These are phyloP conservation scores for Rugonectria rugulosa DNA, from an alignment of 2,329 filamentous ascomycete species.

Conservation along the genomic window DNA sequence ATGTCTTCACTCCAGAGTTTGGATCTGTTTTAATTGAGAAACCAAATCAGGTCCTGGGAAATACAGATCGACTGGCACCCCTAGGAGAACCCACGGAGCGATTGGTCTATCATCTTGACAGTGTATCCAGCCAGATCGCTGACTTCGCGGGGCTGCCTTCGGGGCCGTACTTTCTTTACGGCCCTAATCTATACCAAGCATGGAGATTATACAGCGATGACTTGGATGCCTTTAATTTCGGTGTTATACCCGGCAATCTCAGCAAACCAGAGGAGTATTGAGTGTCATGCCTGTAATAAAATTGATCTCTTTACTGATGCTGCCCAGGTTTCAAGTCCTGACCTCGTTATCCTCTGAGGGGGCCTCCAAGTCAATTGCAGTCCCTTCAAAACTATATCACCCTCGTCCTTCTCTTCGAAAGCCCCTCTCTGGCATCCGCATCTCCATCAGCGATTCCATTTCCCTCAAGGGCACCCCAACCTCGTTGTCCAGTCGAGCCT, in stretches of 20 bases:
- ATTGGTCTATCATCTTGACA: slow-evolving; percentile 33
- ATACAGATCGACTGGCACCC: slow-evolving; percentile 12
- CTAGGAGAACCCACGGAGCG: neutral
- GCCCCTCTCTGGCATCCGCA: slow-evolving; percentile 48
- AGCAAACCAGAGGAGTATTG: slow-evolving; percentile 38
- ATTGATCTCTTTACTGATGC: slow-evolving; percentile 16
- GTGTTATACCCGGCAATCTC: slow-evolving; percentile 47
- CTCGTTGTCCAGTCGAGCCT: slow-evolving; percentile 65
- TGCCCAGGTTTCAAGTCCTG: slow-evolving; percentile 42
- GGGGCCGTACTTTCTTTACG: slow-evolving; percentile 51
- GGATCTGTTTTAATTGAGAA: slow-evolving; percentile 50
- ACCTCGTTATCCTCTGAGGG: slow-evolving; percentile 37
- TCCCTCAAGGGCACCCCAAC: slow-evolving; percentile 59
- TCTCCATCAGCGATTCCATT: slow-evolving; percentile 46
- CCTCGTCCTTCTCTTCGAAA: slow-evolving; percentile 37
- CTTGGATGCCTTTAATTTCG: slow-evolving; percentile 46
- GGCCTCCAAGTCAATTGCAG: slow-evolving; percentile 42
- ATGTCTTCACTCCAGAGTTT: slow-evolving; percentile 50
- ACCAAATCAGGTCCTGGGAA: slow-evolving; percentile 29
- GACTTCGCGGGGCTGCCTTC: slow-evolving; percentile 44
- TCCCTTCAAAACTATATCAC: slow-evolving; percentile 49
- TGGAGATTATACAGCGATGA: slow-evolving; percentile 51
- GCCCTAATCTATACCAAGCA: slow-evolving; percentile 50
- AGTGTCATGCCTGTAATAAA: neutral
- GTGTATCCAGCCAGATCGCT: slow-evolving; percentile 22